Conservation (phyloP, 2,329 filamentous ascomycete species). For the Alternaria postmessia region DNA sequence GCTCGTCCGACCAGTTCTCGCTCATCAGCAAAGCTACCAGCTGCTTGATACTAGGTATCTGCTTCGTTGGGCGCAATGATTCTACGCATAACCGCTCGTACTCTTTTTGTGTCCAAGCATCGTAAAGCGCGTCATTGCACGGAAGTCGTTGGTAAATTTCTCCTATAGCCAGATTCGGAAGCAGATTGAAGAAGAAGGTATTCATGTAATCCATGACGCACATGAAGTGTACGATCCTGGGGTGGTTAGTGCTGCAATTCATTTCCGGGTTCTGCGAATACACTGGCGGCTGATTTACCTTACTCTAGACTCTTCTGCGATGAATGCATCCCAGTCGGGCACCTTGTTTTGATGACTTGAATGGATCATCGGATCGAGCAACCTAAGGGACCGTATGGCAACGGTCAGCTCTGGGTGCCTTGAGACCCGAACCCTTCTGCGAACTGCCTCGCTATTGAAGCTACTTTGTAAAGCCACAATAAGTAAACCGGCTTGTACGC, state of each 20-base stretch:
- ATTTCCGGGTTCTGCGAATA: not conserved
- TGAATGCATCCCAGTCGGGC: constrained; percentile 15
- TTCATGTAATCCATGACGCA: constrained; percentile 8
- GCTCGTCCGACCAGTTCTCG: constrained; percentile 4
- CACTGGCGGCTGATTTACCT: constrained; percentile 2
- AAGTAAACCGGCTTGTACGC: constrained; percentile 21
- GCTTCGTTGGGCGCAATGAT: not conserved
- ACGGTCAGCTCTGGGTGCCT: constrained; percentile 17
- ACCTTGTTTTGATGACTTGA: not conserved
- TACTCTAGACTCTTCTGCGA: constrained; percentile 17
- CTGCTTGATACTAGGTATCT: constrained; percentile 5
- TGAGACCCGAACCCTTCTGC: constrained; percentile 10
- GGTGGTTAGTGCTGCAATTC: not conserved
- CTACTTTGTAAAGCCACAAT: constrained; percentile 15
- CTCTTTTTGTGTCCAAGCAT: constrained; percentile 13
- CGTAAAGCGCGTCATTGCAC: constrained; percentile 19
- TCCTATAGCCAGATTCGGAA: constrained; percentile 13
- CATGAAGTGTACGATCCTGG: not conserved
- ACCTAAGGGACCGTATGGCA: constrained; percentile 11
- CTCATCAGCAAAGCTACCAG: constrained; percentile 1
- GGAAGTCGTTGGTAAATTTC: constrained; percentile 20
- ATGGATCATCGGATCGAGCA: not conserved
- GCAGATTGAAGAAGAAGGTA: constrained; percentile 22
- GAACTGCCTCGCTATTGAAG: constrained; percentile 14
- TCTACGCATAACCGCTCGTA: not conserved